These are phyloP conservation scores for Oidium heveae DNA, from an alignment of 2,329 filamentous ascomycete genomes.

Conservation along the genomic window DNA sequence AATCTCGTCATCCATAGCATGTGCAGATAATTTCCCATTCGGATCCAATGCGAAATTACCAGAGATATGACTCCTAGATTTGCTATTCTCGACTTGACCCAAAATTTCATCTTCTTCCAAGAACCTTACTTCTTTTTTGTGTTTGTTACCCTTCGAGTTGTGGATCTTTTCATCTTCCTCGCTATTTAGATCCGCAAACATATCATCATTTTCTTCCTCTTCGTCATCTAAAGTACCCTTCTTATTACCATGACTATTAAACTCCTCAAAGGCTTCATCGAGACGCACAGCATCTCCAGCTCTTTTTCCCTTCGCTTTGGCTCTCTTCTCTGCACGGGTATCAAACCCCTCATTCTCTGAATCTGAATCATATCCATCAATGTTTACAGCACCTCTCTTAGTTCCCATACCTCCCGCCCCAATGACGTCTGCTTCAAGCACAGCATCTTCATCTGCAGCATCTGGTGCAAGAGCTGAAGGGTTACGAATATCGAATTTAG, in stretches of 20 bases:
- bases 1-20: conserved; percentile 17
- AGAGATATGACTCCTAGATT: conserved; percentile 42
- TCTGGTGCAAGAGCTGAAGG: conserved; percentile 77
- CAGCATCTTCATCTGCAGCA: conserved; percentile 45
- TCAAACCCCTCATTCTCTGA: conserved; percentile 80
- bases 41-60: conserved; percentile 34
- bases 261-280: conserved; percentile 20
- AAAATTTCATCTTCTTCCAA: conserved; percentile 39
- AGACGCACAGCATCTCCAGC: conserved; percentile 21
- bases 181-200: conserved; percentile 54
- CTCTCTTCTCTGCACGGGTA: conserved; percentile 37
- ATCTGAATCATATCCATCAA: conserved; percentile 92
- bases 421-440: conserved; percentile 82
- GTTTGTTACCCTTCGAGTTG: conserved; percentile 26
- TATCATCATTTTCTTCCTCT: conserved; percentile 50
- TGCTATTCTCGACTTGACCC: conserved; percentile 52
- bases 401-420: conserved; percentile 45
- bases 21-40: conserved; percentile 18
- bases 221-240: conserved; percentile 15
- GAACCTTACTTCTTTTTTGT: conserved; percentile 36
- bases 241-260: conserved; percentile 12
- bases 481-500: conserved; percentile 84
- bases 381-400: conserved; percentile 82
- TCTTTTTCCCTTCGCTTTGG: conserved; percentile 17
- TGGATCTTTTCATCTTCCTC: conserved; percentile 28